Evolutionary conservation across 306 rosid genomes (phyloP).

Genomic region (Notholithocarpus densiflorus): DNA sequence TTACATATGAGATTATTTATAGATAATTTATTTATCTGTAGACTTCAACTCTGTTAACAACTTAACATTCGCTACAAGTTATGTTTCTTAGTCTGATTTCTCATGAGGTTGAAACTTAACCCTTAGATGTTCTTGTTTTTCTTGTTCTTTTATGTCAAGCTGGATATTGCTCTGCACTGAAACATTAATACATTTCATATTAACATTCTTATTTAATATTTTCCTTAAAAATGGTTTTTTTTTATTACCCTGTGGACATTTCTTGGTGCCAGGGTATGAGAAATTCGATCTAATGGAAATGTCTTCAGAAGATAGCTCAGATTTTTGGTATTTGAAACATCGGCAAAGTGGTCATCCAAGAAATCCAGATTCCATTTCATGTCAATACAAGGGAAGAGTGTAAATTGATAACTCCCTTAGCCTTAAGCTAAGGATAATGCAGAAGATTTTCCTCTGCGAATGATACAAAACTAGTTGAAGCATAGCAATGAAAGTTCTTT

Average conservation of each 20-base stretch:
- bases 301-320: not conserved
- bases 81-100: not conserved
- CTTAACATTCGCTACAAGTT: not conserved
- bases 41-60: not conserved
- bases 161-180: not conserved
- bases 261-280: constrained; percentile 42
- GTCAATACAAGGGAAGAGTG: not conserved
- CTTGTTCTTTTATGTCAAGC: not conserved
- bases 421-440: not conserved
- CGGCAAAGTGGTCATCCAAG: not conserved
- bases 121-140: not conserved
- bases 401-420: not conserved
- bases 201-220: constrained; percentile 5
- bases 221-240: constrained; percentile 4
- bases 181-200: no score
- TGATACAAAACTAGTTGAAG: not conserved
- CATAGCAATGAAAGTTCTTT: not conserved
- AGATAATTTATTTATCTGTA: not conserved
- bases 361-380: not conserved
- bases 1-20: not conserved
- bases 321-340: constrained; percentile 11
- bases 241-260: constrained; percentile 18
- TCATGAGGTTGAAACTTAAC: not conserved
- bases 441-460: not conserved
- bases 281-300: not conserved